phyloP scores from a whole-genome alignment of 176 grass and related monocot species.

The Hordeum marinum region DNA sequence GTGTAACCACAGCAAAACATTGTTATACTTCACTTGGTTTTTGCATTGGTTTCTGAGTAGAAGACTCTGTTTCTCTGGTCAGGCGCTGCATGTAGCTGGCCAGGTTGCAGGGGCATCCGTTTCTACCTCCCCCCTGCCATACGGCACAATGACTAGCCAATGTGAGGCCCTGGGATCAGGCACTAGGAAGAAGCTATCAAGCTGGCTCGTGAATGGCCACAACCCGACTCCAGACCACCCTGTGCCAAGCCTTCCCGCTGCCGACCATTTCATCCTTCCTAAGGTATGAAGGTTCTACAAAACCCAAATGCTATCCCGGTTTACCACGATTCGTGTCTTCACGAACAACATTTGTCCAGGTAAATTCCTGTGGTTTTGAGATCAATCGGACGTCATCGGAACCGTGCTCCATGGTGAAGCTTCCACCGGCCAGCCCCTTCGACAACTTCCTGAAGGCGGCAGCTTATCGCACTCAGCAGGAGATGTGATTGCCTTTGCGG shows the following conservation, averaged over 20 bases:
- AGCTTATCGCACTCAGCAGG: conserved; percentile 48
- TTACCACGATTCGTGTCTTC: not conserved
- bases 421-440: conserved; percentile 86
- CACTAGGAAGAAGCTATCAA: conserved; percentile 88
- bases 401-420: conserved; percentile 51
- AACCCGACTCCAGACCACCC: conserved; percentile 47
- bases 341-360: conserved; percentile 34
- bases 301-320: not conserved
- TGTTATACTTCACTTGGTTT: not conserved
- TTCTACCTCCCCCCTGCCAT: conserved; percentile 88
- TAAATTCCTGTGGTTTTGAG: conserved; percentile 45
- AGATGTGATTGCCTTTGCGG: conserved; percentile 25
- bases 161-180: conserved; percentile 86
- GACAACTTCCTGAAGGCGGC: conserved; percentile 97
- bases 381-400: conserved; percentile 20
- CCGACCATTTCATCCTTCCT: conserved; percentile 39
- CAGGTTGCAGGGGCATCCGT: conserved; percentile 91
- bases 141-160: conserved; percentile 89
- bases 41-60: not conserved
- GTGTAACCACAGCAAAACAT: not conserved
- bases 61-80: conserved; percentile 7
- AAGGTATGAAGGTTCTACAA: conserved; percentile 40
- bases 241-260: conserved; percentile 24
- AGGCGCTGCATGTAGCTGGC: conserved; percentile 95
- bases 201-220: conserved; percentile 81